Evolutionary conservation across 495 filamentous ascomycete species (phyloP), one percentile per base, ranked within the genome.

Genomic region (Aspergillus bridgeri): DNA sequence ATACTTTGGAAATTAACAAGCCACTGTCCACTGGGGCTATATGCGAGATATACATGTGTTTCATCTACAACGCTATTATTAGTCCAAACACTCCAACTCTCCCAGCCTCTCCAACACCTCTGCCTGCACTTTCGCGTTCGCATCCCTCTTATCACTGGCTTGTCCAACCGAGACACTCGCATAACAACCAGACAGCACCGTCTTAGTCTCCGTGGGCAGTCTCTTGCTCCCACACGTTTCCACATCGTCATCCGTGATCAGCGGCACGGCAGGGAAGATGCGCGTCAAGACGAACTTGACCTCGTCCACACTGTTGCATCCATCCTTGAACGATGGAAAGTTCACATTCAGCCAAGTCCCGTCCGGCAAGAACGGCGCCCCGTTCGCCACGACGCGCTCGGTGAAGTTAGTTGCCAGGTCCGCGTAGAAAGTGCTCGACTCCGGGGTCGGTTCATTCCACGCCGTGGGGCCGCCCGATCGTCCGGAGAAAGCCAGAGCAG

Each of bases 261-360:
- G 42, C n/a, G 72, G 70, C 0, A 79, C 18, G 0, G 81, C 81
- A 6, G 72, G 57, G 56, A 83, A 77, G 61, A 88, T 85, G 17
- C 85, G 72, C 47, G 77, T 83, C 22, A 88, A 62, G 2, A 88
- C 79, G 62, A 83, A 89, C 50, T 77, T 77, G 70, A 86, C 85
- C 46, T 85, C 71, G 5, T 68, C 63, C 0, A 75, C 63, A 5
- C 62, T 67, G 2, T 65, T 70, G 65, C 86, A 88, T 42, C 67
- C 64, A 3, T 69, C 73, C 3, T 63, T 70, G 13, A 84, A 78
- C 11, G 70, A 67, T 3, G 81, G 80, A 63, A 84, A 88, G 66
- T 89, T 89, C 52, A 89, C 84, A 57, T 88, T 89, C 48, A 89
- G 75, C 77, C 78, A 89, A 13, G 81, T 73, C 47, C 79, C 72